These are phyloP conservation scores for Ogataea neopini DNA, from an alignment of 805 yeast genomes.

Conservation along the genomic window DNA sequence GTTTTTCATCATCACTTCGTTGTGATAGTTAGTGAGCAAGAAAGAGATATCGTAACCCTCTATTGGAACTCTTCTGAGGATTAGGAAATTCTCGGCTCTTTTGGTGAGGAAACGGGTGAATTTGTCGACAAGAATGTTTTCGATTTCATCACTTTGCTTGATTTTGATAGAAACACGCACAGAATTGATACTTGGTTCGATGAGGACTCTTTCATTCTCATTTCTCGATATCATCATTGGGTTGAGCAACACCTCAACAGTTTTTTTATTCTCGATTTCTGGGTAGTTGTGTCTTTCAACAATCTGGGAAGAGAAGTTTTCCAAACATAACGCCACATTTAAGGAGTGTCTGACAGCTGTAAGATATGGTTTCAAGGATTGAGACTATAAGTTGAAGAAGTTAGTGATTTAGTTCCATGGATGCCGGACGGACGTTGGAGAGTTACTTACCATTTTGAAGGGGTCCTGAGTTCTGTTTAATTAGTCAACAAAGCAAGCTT, in stretches of 20 bases:
- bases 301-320: conserved; percentile 91
- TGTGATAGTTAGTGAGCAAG: conserved; percentile 89
- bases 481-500: too few species aligned
- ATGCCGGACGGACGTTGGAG: neutral
- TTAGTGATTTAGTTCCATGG: conserved; percentile 1
- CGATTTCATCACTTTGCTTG: conserved; percentile 97
- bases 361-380: conserved; percentile 92
- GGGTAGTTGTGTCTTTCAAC: conserved; percentile 98
- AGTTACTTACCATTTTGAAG: conserved; percentile 12
- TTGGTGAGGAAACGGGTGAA: conserved; percentile 92
- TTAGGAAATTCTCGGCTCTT: conserved; percentile 92
- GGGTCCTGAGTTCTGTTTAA: neutral
- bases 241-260: conserved; percentile 81
- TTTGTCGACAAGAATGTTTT: conserved; percentile 89
- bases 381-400: conserved; percentile 58
- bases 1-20: conserved; percentile 92
- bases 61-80: conserved; percentile 87
- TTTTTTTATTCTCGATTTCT: conserved; percentile 84
- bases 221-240: conserved; percentile 91
- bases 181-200: conserved; percentile 92
- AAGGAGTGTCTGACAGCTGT: conserved; percentile 91
- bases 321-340: conserved; percentile 89
- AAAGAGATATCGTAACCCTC: conserved; percentile 92
- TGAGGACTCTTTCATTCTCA: conserved; percentile 87
- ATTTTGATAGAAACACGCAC: conserved; percentile 88